Evolutionary conservation across 176 grass and related monocot genomes (phyloP), one percentile per base, ranked within the genome.

Genomic region (Areca catechu): DNA sequence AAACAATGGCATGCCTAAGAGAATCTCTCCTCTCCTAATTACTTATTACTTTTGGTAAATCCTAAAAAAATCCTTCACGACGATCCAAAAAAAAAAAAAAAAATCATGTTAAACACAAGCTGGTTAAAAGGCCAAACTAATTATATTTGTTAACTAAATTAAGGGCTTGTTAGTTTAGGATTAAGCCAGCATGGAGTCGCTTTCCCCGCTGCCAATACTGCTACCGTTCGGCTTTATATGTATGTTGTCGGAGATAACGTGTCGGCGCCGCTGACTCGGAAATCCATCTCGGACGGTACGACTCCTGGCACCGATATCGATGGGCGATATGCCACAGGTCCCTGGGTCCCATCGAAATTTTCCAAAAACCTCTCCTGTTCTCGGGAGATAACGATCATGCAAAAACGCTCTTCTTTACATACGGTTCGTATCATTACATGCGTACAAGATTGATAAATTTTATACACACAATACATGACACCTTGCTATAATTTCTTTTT

Each of bases 171-270:
- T 43, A 2, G 10, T 43, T 12, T 14, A 43, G 7, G 34, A 43
- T 43, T 14, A 12, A 43, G 34, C 34, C 12, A 12, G 34, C 34
- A 10, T 43, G 34, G 34, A 12, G 7, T 43, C 19, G 24, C 56
- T 76, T 76, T 69, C 74, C 43, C 74, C 37, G 67, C 67, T 59
- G 73, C 54, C 62, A 57, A 76, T 67, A 67, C 73, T 48, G 61
- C 54, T 12, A 43, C 34, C 0, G 34, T 43, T 43, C 34, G 34
- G 10, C 34, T 9, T 9, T 43, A 43, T 1, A 43, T 43, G 34
- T 12, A 14, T 7, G 7, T 0, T 43, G 34, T 43, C 34, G 14
- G 34, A 43, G 34, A 1, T 43, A 0, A 50, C 49, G 12, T 5
- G 19, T 9, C 63, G 27, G 15, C 60, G 49, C 50, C 57, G 24